Evolutionary conservation across 2,329 filamentous ascomycete species (phyloP).

Genomic region (Phoma sp.): DNA sequence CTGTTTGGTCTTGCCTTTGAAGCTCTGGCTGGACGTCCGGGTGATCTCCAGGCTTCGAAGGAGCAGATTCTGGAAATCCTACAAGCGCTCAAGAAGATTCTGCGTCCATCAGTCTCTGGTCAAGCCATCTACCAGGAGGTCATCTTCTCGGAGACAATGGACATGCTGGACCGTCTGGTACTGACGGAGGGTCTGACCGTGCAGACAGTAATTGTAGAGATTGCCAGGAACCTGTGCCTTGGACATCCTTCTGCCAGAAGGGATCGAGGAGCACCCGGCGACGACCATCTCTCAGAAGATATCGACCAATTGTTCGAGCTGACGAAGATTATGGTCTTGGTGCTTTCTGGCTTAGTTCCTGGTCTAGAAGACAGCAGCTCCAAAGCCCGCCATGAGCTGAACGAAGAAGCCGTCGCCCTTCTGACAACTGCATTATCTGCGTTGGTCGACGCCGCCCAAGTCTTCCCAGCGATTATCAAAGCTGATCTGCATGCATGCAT

Average conservation of each 20-base stretch:
- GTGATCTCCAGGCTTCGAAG: conserved; percentile 72
- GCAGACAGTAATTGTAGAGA: conserved; percentile 91
- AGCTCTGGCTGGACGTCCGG: conserved; percentile 83
- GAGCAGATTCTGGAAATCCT: conserved; percentile 89
- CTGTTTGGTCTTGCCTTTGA: conserved; percentile 97
- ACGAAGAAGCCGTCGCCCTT: conserved; percentile 84
- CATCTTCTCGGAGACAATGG: conserved; percentile 97
- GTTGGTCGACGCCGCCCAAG: conserved; percentile 90
- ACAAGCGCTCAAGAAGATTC: conserved; percentile 89
- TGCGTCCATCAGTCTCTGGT: conserved; percentile 92
- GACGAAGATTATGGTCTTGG: conserved; percentile 93
- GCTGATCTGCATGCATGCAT: conserved; percentile 96
- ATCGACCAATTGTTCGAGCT: conserved; percentile 98
- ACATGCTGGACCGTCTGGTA: conserved; percentile 89
- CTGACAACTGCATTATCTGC: conserved; percentile 83
- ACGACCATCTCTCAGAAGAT: conserved; percentile 88
- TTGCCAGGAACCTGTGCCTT: conserved; percentile 87
- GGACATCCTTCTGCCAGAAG: conserved; percentile 88
- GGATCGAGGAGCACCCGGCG: conserved; percentile 61
- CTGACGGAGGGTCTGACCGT: conserved; percentile 89
- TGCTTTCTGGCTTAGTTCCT: conserved; percentile 85
- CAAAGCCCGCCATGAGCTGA: conserved; percentile 75
- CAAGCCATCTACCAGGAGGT: conserved; percentile 96
- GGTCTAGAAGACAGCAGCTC: conserved; percentile 70
- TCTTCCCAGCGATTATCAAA: conserved; percentile 96